A percentile compares a stretch with the other conserved stretches of the same genome.
Evolutionary conservation across 345 rosid species (phyloP).

Genomic region (Pseudoturritis turrita): DNA sequence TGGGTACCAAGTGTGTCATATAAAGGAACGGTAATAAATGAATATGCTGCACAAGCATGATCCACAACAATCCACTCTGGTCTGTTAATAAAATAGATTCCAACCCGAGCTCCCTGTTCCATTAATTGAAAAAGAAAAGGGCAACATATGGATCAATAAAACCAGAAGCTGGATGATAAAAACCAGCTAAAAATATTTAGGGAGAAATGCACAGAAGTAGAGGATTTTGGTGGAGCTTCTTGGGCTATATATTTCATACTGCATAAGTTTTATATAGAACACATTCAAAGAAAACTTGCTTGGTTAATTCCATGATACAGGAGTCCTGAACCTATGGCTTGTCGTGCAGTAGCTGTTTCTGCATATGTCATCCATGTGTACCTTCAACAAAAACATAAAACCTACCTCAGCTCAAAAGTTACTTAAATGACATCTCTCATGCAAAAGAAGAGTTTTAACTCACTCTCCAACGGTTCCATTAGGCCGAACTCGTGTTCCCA

Average conservation of each 20-base stretch:
- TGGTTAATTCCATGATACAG: slow-evolving; percentile 47
- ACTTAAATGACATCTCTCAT: background rate
- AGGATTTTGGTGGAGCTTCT: background rate
- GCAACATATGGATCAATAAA: background rate
- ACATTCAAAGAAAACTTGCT: slow-evolving; percentile 36
- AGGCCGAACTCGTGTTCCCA: slow-evolving; percentile 61
- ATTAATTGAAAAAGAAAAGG: slow-evolving; percentile 9
- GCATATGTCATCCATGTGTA: slow-evolving; percentile 92
- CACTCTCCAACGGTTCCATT: slow-evolving; percentile 85
- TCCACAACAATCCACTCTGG: slow-evolving; percentile 93
- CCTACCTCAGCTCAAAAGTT: background rate
- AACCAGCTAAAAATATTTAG: too few species aligned
- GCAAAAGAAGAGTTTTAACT: slow-evolving; percentile 26
- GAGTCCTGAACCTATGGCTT: slow-evolving; percentile 88
- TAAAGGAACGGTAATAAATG: slow-evolving; percentile 82
- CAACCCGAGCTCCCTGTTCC: slow-evolving; percentile 68
- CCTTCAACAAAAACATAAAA: slow-evolving; percentile 36
- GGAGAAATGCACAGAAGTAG: too few species aligned
- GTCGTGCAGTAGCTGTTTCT: slow-evolving; percentile 64
- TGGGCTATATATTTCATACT: background rate
- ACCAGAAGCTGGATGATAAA: background rate
- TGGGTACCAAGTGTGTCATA: slow-evolving; percentile 86
- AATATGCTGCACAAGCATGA: slow-evolving; percentile 95
- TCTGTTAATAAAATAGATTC: slow-evolving; percentile 71
- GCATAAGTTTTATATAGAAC: background rate